Evolutionary conservation across 257 asterid species (phyloP), one percentile per base, ranked within the genome.

Genomic region (Capsicum rhomboideum): DNA sequence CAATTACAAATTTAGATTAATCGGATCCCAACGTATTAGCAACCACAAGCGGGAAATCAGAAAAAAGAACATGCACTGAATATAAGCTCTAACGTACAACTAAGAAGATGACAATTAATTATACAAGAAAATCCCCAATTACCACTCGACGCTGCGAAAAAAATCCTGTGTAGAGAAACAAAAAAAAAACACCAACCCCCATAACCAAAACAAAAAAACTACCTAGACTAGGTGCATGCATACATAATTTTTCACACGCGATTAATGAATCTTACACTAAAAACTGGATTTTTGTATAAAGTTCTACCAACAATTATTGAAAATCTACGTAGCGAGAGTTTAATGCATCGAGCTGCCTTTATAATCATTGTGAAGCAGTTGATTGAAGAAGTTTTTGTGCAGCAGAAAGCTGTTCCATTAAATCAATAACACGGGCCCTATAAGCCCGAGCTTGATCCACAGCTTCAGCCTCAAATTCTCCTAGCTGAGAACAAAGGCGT

Each of bases 391-490:
- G 88, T 12, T 86, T 78, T 10, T 87, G 89, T 1, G 88, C 90
- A 6, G 74, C 88, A 7, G 91, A 85, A 6, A 93, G 93, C 71
- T 91, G 97, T 10, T 89, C 86, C 92, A 84, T 84, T 69, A 94
- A 64, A 17, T 91, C 83, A 46, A 86, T 16, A 1, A 92, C 53
- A 7, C 71, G 91, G 12, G 90, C 88, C 75, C 91, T 87, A 84
- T 93, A 90, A 4, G 88, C 87, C 17, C 96, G 90, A 6, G 92
- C 95, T 85, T 91, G 92, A 21, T 82, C 91, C 49, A 94, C 91
- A 34, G 94, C 93, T 90, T 94, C 98, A 10, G 98, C 98, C 86
- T 94, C 98, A 2, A 64, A 94, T 68, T 68, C 77, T 8, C 77
- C 77, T 2, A 34, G 16, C 77, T 68, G 77, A 68, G 11, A 68